phyloP scores from a whole-genome alignment of 1,284 basidiomycete species.

The Golubevia sp. region DNA sequence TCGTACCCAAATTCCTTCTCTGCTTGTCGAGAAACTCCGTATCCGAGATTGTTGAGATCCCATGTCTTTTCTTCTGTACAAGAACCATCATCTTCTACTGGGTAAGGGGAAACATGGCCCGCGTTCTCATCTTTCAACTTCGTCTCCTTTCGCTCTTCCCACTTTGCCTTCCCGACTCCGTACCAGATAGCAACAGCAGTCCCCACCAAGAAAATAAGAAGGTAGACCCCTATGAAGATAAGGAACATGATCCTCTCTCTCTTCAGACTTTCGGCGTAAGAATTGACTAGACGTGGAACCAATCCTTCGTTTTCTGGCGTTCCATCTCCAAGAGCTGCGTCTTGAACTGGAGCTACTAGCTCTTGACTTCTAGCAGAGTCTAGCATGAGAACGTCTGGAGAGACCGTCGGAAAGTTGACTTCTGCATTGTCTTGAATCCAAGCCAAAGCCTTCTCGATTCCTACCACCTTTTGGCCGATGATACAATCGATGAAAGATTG shows the following conservation, averaged over 20 bases:
- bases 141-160: too few relatives aligned
- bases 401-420: slow-evolving; percentile 76
- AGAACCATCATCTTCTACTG: too few relatives aligned
- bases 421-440: slow-evolving; percentile 87
- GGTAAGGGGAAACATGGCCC: too few relatives aligned
- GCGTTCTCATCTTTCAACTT: too few relatives aligned
- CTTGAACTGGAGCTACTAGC: slow-evolving; percentile 61
- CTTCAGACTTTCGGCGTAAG: slow-evolving; percentile 16
- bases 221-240: slow-evolving; percentile 19
- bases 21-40: too few relatives aligned
- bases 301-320: slow-evolving; percentile 8
- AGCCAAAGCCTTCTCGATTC: slow-evolving; percentile 82
- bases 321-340: not conserved
- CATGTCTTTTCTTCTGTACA: too few relatives aligned
- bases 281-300: slow-evolving; percentile 11
- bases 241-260: slow-evolving; percentile 27
- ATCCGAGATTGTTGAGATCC: too few relatives aligned
- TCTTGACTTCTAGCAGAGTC: slow-evolving; percentile 74
- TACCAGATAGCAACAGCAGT: slow-evolving; percentile 13
- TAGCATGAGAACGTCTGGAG: slow-evolving; percentile 75
- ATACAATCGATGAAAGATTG: slow-evolving; percentile 68
- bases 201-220: slow-evolving; percentile 13
- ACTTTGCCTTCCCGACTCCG: too few relatives aligned
- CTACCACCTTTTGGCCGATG: slow-evolving; percentile 83
- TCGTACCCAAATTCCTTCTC: too few relatives aligned